These are phyloP conservation scores for Phytophthora niederhauseri DNA, from an alignment of 352 stramenopile species.

Conservation along the genomic window DNA sequence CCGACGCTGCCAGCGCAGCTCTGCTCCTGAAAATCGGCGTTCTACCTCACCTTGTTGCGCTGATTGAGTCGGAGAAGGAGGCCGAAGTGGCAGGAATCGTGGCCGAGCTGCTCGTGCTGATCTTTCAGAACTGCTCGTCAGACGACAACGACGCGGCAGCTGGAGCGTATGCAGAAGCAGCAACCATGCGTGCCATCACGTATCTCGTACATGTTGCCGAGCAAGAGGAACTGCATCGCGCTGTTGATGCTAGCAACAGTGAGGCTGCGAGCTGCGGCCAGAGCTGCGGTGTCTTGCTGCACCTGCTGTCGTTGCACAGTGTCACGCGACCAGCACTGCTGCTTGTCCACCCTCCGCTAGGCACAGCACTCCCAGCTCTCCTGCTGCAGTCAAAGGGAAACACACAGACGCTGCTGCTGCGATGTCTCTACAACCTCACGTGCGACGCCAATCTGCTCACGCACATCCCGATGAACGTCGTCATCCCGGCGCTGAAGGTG, in stretches of 20 bases:
- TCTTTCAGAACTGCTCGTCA: conserved; percentile 35
- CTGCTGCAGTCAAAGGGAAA: conserved; percentile 40
- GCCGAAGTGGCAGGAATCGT: conserved; percentile 22
- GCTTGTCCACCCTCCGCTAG: conserved; percentile 28
- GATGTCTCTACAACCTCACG: conserved; percentile 67
- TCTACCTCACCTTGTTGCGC: conserved; percentile 28
- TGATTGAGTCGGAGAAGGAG: conserved; percentile 25
- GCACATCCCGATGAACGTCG: conserved; percentile 20
- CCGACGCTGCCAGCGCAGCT: conserved; percentile 35
- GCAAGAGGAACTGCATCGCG: conserved; percentile 20
- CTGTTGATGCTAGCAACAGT: conserved; percentile 23
- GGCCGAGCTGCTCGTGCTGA: conserved; percentile 33
- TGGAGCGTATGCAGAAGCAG: conserved; percentile 21
- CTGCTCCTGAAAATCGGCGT: conserved; percentile 36
- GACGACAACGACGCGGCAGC: conserved; percentile 23
- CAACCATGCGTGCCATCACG: conserved; percentile 27
- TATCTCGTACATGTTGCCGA: conserved; percentile 41
- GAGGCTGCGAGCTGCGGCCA: conserved; percentile 32
- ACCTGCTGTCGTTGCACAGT: conserved; percentile 56
- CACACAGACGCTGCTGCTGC: conserved; percentile 53
- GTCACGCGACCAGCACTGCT: conserved; percentile 41
- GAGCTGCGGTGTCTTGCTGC: conserved; percentile 63
- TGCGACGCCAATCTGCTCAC: conserved; percentile 45
- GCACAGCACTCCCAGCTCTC: conserved; percentile 38
- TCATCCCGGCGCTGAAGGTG: conserved; percentile 31